Conservation (phyloP, 192 early-diverging fungal genomes). For the Coemansia sp. region DNA sequence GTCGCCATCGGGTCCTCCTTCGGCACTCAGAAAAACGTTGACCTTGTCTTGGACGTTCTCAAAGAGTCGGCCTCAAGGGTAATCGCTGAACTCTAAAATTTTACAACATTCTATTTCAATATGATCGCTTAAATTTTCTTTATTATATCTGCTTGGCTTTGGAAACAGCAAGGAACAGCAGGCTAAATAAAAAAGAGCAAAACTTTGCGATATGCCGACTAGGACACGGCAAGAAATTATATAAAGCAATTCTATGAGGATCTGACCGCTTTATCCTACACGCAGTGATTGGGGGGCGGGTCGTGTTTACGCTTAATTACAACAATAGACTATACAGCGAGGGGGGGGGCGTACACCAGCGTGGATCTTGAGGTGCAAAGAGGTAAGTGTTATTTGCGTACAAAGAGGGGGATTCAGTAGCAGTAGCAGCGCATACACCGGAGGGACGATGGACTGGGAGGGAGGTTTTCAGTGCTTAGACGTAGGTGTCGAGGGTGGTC, state of each 20-base stretch:
- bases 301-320: constrained; percentile 3
- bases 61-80: constrained; percentile 10
- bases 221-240: not conserved
- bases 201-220: not conserved
- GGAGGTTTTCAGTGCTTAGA: constrained; percentile 28
- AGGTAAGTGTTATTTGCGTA: not conserved
- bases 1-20: constrained; percentile 35
- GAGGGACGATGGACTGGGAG: constrained; percentile 1
- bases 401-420: not conserved
- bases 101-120: not conserved
- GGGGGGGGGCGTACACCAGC: constrained; percentile 1
- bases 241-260: not conserved
- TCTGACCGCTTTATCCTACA: constrained; percentile 8
- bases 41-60: constrained; percentile 16
- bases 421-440: not conserved
- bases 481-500: constrained; percentile 56
- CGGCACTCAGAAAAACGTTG: constrained; percentile 20
- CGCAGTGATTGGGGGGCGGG: constrained; percentile 5
- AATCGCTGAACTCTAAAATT: constrained; percentile 1
- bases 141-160: not conserved
- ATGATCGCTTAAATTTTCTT: not conserved
- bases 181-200: not conserved
- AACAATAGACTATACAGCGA: constrained; percentile 3
- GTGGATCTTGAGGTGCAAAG: not conserved
- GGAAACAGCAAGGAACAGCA: not conserved